Percentiles rank a stretch among this genome's conserved stretches.
phyloP scores from a whole-genome alignment of 1,139 yeast species.

The Schwanniomyces etchellsii region DNA sequence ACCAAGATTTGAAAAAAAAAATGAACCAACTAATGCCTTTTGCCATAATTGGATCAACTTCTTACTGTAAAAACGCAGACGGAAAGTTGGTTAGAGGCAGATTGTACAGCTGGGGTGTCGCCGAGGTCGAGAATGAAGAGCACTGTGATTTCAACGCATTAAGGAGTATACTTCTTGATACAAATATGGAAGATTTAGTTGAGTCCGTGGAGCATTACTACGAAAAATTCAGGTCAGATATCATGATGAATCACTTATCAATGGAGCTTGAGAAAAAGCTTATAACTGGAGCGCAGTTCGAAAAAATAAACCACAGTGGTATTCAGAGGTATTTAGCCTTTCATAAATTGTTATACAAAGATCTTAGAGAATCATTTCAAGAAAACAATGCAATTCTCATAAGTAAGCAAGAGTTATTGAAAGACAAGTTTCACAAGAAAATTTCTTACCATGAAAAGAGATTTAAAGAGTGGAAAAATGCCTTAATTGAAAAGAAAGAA shows the following conservation, averaged over 20 bases:
- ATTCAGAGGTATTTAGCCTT: constrained; percentile 19
- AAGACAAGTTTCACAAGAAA: constrained; percentile 42
- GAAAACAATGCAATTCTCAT: constrained; percentile 46
- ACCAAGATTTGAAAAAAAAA: constrained; percentile 26
- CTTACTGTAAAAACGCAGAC: constrained; percentile 17
- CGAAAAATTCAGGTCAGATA: constrained; percentile 45
- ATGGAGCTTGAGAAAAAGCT: constrained; percentile 2
- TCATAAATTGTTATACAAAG: constrained; percentile 29
- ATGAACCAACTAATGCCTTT: constrained; percentile 46
- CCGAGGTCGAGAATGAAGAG: constrained; percentile 58
- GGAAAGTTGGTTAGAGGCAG: constrained; percentile 54
- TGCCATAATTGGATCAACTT: constrained; percentile 52
- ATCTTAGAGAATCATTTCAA: constrained; percentile 32
- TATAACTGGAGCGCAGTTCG: constrained; percentile 4
- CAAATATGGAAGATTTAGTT: constrained; percentile 56
- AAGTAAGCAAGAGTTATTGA: constrained; percentile 39
- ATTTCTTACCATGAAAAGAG: constrained; percentile 51
- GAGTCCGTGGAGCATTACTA: constrained; percentile 52
- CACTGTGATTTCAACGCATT: constrained; percentile 64
- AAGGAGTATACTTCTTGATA: constrained; percentile 45
- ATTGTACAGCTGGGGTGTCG: constrained; percentile 67
- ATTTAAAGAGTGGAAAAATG: constrained; percentile 63
- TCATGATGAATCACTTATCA: constrained; percentile 27
- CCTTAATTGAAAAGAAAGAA: constrained; percentile 51
- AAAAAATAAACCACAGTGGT: constrained; percentile 8